Conservation (phyloP, 176 grass and related monocot species). For the Panicum miliaceum region DNA sequence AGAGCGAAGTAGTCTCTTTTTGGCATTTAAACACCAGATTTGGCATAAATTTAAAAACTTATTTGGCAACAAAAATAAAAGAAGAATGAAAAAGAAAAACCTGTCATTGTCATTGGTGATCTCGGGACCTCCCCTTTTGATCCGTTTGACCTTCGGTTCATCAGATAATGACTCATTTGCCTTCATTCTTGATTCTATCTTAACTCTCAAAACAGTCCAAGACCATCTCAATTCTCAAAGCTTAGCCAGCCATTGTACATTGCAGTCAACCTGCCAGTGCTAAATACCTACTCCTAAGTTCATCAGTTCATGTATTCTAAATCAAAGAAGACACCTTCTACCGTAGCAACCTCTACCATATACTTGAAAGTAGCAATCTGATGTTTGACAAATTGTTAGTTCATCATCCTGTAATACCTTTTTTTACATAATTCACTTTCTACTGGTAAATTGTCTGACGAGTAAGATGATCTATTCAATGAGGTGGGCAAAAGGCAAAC, state of each 20-base stretch:
- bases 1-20: not conserved
- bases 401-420: not conserved
- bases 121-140: not conserved
- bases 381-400: constrained; percentile 11
- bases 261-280: not conserved
- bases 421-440: not conserved
- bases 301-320: not conserved
- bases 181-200: not conserved
- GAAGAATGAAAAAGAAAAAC: not conserved
- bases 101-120: not conserved
- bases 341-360: not conserved
- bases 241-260: not conserved
- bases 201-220: constrained; percentile 11
- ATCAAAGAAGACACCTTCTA: constrained; percentile 12
- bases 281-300: not conserved
- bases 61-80: not conserved
- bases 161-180: not conserved
- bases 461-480: constrained; percentile 7
- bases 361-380: not conserved
- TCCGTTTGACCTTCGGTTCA: not conserved
- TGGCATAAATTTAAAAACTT: not conserved
- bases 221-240: not conserved
- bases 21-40: not conserved
- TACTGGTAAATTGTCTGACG: constrained; percentile 4
- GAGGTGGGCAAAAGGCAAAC: not conserved